Evolutionary conservation across 2,329 filamentous ascomycete species (phyloP), one percentile per base, ranked within the genome.

Genomic region (Paecilomyces dactylethromorphus): DNA sequence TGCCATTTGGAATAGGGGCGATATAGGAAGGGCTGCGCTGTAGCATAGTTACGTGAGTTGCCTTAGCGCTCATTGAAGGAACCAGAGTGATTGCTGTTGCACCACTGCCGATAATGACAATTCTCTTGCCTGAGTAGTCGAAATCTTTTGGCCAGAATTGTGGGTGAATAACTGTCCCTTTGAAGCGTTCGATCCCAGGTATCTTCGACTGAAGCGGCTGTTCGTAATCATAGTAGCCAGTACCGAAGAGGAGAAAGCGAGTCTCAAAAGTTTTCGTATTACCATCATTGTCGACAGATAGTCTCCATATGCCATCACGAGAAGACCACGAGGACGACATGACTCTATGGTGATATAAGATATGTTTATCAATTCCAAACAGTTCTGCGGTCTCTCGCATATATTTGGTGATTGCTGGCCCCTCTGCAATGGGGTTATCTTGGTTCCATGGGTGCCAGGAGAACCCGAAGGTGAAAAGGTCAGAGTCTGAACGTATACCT

Each of bases 51-150:
- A 91, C 84, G 18, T 82, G 80, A 2, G 71, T 74, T 1, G 87
- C 88, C 32, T 81, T 83, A 50, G 87, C 76, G 0, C 84, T 83
- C 35, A 93, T 74, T 39, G 78, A 81, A 0, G 90, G 90, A 3
- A 93, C 68, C 0, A 94, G 78, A 0, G 90, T 92, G 53, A 92
- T 75, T 10, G 89, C 87, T 0, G 90, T 93, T 2, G 90, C 90
- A 2, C 90, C 90, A 12, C 83, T 87, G 10, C 89, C 89, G 61
- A 92, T 82, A 58, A 92, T 77, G 53, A 89, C 80, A 31, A 92
- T 79, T 29, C 82, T 81, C 72, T 91, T 90, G 69, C 78, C 78
- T 5, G 78, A 73, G 68, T 87, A 86, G 68, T 88, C 82, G 54
- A 87, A 74, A 33, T 84, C 79, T 54, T 85, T 74, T 0, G 87